Evolutionary conservation across 1,139 yeast species (phyloP), one percentile per base, ranked within the genome.

Genomic region (Geotrichum candidum): DNA sequence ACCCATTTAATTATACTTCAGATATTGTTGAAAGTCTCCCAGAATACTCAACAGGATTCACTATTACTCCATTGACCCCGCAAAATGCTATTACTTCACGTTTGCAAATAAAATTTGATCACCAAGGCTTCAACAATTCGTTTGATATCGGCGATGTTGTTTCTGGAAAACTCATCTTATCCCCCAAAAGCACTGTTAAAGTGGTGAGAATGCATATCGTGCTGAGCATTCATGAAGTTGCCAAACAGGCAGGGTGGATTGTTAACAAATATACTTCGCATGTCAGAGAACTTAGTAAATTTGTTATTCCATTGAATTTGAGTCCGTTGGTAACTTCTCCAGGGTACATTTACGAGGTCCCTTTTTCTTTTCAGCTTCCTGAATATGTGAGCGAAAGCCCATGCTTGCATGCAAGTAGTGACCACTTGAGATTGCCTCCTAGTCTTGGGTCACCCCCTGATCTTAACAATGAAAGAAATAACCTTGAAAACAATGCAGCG

Each of bases 351-450:
- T 56, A 56, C 9, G 6, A 45, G 4, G 33, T 56, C 23, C 53
- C 53, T 18, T 56, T 56, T 23, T n/a, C 58, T n/a, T 9, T 56
- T 3, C 58, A 56, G 18, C 11, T 56, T 33, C 51, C 58, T 35
- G 50, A 51, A 1, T 1, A 38, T 13, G 22, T 13, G 7, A 22
- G 58, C 22, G 3, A 33, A 25, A 10, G 11, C 10, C 22, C 18
- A 15, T n/a, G 22, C 22, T 7, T n/a, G 5, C 48, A 41, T n/a
- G 45, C 27, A 9, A 33, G 25, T 11, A 6, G 5, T 10, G 38
- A 56, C 22, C 58, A 56, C 27, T 11, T 27, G n/a, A 33, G 50
- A 22, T 15, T 56, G 3, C 54, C 58, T 50, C 58, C 58, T 23
- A 56, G 58, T 27, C 27, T 56, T 15, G 58, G 58, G 4, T 50